These are phyloP conservation scores for Collybia mongolica DNA, from an alignment of 768 basidiomycete species.

Conservation along the genomic window DNA sequence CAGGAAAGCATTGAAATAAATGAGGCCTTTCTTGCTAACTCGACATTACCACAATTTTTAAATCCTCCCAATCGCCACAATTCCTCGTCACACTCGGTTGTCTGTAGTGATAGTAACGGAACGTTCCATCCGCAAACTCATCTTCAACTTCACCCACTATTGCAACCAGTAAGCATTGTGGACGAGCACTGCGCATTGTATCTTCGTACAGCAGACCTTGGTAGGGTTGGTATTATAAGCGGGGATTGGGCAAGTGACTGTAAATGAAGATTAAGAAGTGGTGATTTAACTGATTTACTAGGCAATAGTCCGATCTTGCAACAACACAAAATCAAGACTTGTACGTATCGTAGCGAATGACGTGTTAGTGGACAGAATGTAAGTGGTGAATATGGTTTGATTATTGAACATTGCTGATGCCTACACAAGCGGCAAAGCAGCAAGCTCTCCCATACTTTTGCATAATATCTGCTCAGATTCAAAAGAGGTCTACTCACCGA, in stretches of 20 bases:
- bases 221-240: conserved; percentile 61
- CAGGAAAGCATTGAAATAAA: conserved; percentile 64
- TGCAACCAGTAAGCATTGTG: conserved; percentile 25
- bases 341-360: conserved; percentile 60
- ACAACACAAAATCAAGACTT: conserved; percentile 42
- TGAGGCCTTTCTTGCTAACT: conserved; percentile 65
- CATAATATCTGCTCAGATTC: conserved; percentile 45
- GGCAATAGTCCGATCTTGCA: conserved; percentile 47
- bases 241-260: conserved; percentile 70
- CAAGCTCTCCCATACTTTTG: conserved; percentile 50
- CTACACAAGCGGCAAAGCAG: conserved; percentile 33
- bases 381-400: conserved; percentile 14
- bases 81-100: conserved; percentile 7
- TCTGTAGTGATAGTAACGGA: background rate
- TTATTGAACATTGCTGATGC: background rate
- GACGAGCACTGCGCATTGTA: conserved; percentile 60
- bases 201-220: conserved; percentile 61
- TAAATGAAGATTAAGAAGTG: background rate
- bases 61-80: conserved; percentile 9
- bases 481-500: conserved; percentile 15
- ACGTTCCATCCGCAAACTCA: conserved; percentile 7
- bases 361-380: conserved; percentile 33
- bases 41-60: conserved; percentile 31
- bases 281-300: conserved; percentile 24
- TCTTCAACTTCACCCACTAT: conserved; percentile 29